Conservation (phyloP, 2,329 filamentous ascomycete genomes). For the Nemania bipapillata region DNA sequence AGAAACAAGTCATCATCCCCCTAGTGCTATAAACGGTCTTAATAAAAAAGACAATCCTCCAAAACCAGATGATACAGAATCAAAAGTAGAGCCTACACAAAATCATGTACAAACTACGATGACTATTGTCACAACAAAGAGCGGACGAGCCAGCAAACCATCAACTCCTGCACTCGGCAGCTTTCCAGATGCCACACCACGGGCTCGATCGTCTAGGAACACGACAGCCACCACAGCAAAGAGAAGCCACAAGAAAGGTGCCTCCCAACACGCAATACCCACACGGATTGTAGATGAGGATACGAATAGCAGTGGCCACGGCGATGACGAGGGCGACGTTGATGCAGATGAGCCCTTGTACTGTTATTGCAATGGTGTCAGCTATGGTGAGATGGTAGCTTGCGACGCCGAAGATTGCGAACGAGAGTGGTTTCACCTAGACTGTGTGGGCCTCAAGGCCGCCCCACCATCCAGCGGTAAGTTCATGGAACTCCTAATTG, state of each 20-base stretch:
- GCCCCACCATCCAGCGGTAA: conserved; percentile 80
- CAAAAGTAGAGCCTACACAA: conserved; percentile 56
- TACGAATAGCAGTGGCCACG: conserved; percentile 57
- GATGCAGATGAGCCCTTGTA: conserved; percentile 78
- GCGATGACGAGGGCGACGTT: conserved; percentile 67
- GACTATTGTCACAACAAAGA: conserved; percentile 67
- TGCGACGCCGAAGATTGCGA: conserved; percentile 79
- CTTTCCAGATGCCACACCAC: conserved; percentile 65
- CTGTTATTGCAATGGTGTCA: conserved; percentile 82
- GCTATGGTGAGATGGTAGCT: conserved; percentile 86
- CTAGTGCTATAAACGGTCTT: conserved; percentile 46
- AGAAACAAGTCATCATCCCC: conserved; percentile 46
- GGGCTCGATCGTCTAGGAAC: conserved; percentile 66
- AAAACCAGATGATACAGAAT: conserved; percentile 61
- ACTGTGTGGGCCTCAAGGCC: conserved; percentile 81
- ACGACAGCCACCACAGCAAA: conserved; percentile 54
- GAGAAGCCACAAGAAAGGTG: conserved; percentile 69
- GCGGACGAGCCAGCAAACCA: conserved; percentile 72
- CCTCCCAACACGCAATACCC: conserved; percentile 51
- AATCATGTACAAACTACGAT: conserved; percentile 52
- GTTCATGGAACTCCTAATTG: conserved; percentile 50
- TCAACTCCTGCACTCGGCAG: conserved; percentile 70
- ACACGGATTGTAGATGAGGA: conserved; percentile 58
- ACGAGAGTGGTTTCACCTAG: conserved; percentile 85
- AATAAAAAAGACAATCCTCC: conserved; percentile 58